Conservation (phyloP, 192 early-diverging fungal species). For the Coemansia sp. region DNA sequence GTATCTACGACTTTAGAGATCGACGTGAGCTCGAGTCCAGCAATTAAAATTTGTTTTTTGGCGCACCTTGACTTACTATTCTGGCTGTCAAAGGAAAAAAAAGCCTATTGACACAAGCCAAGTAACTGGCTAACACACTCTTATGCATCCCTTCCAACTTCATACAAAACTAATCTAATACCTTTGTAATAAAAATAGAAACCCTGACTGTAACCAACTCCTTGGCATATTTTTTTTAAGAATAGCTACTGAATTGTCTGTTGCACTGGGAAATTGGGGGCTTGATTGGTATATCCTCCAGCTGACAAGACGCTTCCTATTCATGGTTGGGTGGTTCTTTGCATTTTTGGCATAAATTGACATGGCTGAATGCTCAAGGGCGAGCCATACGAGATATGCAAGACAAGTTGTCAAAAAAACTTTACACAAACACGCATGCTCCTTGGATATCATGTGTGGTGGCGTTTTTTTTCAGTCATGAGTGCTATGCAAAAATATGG, state of each 20-base stretch:
- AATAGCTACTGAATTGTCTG: not conserved
- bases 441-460: not conserved
- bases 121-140: not conserved
- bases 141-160: not conserved
- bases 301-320: not conserved
- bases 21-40: not conserved
- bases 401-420: not conserved
- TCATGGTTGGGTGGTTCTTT: not conserved
- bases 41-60: not conserved
- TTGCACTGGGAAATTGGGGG: not conserved
- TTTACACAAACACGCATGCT: not conserved
- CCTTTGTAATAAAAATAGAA: not conserved
- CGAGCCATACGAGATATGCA: not conserved
- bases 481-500: not conserved
- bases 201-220: not conserved
- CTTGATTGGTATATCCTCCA: not conserved
- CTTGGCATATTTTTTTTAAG: not conserved
- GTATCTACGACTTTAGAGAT: conserved; percentile 81
- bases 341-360: not conserved
- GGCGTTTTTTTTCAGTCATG: not conserved
- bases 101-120: not conserved
- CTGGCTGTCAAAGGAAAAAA: not conserved
- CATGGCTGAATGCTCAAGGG: not conserved
- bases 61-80: not conserved
- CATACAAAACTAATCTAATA: no score